phyloP scores from a whole-genome alignment of 73 alveolate genomes.

The Paramecium sonneborni region DNA sequence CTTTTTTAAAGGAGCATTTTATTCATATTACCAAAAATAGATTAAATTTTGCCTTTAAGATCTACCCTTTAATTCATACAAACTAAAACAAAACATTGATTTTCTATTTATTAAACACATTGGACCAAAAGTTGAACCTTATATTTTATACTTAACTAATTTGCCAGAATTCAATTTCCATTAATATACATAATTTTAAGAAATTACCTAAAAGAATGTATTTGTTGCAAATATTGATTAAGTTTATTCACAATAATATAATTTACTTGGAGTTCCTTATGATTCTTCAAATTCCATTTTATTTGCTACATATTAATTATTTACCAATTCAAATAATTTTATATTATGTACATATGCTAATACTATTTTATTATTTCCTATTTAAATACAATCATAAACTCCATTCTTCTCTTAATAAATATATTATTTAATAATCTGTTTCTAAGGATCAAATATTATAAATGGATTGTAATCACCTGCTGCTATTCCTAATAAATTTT shows the following conservation, averaged over 20 bases:
- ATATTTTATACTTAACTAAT: background rate
- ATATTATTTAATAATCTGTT: background rate
- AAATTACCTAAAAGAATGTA: background rate
- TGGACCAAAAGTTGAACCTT: background rate
- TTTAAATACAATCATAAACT: background rate
- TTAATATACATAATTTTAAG: background rate
- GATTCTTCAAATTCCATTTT: background rate
- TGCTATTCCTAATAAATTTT: background rate
- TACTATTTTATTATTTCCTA: background rate
- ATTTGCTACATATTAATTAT: background rate
- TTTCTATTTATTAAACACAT: background rate
- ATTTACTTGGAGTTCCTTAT: constrained; percentile 9
- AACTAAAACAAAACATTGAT: background rate
- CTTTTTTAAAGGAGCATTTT: background rate
- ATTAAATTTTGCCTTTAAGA: background rate
- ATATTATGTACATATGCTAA: background rate
- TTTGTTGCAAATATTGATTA: constrained; percentile 7
- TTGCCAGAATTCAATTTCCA: background rate
- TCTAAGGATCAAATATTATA: background rate
- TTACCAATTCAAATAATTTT: background rate
- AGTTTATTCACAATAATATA: background rate
- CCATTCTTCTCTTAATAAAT: background rate
- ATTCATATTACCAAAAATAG: background rate
- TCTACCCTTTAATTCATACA: background rate
- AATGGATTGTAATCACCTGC: constrained; percentile 13